Base-by-base conservation (phyloP, 2,329 filamentous ascomycete species). In the Cladosporium oxysporum region DNA sequence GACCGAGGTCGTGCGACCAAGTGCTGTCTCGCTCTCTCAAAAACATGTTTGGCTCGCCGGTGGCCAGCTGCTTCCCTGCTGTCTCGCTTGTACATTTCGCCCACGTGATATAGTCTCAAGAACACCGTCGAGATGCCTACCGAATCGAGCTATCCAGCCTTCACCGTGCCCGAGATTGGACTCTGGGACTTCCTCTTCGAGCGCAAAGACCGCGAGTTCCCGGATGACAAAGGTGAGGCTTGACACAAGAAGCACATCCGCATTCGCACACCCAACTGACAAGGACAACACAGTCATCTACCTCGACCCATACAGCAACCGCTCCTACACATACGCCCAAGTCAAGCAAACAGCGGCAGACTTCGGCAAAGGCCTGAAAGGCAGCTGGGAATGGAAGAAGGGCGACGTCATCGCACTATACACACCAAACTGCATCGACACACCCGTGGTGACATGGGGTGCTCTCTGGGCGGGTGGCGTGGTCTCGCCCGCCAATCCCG, bases 361-460 rank as follows among this genome's bases (percentile, higher is more conserved):
- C n/a, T 96, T 97, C 71, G 93, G 92, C 60, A 88, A 89, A 69
- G 93, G 91, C 0, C 84, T 98, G 23, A 89, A 88, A 73, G 86
- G 89, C 29, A 78, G 83, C 26, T 94, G 89, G 85, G 84, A 88
- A 59, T 97, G 93, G 90, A 84, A 88, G 71, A 93, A 90, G 75
- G 91, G 91, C 73, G 91, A 97, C 76, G 91, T 95, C 1, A 83
- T 97, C 26, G 90, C 86, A 12, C 83, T 97, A 63, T 97, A 90
- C 82, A 89, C 91, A 3, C 91, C 93, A 31, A 97, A 98, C 77
- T 88, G 85, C 76, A 90, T 97, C 75, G 93, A 97, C 77, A 92
- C 90, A 0, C 89, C 92, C 0, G 82, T 89, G 3, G 79, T 93
- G 57, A 91, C 87, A 77, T 92, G 91, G 83, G 93, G 93, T 31